Conservation (phyloP, 768 basidiomycete genomes). For the Phlebiopsis gigantea region DNA sequence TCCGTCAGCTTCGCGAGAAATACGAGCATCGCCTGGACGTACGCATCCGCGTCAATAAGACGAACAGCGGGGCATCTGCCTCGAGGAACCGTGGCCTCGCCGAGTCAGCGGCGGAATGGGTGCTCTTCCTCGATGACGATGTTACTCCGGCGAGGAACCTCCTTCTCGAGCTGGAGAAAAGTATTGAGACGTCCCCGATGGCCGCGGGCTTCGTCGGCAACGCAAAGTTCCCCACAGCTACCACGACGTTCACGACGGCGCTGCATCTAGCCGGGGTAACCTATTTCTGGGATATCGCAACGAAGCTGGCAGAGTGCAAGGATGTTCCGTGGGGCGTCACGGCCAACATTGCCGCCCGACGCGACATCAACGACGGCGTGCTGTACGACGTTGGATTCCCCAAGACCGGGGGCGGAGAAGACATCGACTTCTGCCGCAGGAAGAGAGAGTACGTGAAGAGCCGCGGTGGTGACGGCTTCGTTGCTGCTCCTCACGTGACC, state of each 20-base stretch:
- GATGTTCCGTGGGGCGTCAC: conserved; percentile 63
- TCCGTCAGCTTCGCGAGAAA: conserved; percentile 32
- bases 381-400: conserved; percentile 44
- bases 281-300: conserved; percentile 58
- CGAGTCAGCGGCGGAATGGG: conserved; percentile 54
- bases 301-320: conserved; percentile 31
- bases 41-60: conserved; percentile 44
- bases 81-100: conserved; percentile 50
- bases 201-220: conserved; percentile 55
- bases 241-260: conserved; percentile 46
- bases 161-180: conserved; percentile 40
- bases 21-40: conserved; percentile 43
- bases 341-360: conserved; percentile 49
- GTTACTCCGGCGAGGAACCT: conserved; percentile 38
- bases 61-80: conserved; percentile 46
- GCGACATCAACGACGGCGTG: conserved; percentile 40
- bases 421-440: conserved; percentile 52
- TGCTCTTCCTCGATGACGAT: conserved; percentile 59
- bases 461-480: conserved; percentile 35
- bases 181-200: conserved; percentile 39
- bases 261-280: conserved; percentile 52
- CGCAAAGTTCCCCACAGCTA: conserved; percentile 41
- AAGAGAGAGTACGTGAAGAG: conserved; percentile 36
- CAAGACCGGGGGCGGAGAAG: conserved; percentile 61
- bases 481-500: conserved; percentile 41